Base-by-base conservation (phyloP, 164 flowering plant species). In the Dillenia suffruticosa region DNA sequence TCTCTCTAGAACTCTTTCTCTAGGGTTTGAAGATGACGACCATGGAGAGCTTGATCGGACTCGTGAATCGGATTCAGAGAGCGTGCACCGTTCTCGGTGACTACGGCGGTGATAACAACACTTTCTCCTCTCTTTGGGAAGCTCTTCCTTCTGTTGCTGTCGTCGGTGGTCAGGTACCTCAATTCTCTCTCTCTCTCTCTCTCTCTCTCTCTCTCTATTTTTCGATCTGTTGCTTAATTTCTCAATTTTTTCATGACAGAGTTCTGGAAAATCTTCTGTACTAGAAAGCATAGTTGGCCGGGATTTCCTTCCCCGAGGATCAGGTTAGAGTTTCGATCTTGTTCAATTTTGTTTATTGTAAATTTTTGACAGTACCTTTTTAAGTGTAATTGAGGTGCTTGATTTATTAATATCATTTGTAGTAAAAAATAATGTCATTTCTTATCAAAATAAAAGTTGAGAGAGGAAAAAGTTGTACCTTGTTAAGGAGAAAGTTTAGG, bases 1-100 rank as follows among this genome's bases (percentile, higher is more conserved):
- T 24, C 51, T 19, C 44, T 46, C 24, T 15, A 19, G 22, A 19
- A 19, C 11, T 13, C 62, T 65, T 14, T 57, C 57, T n/a, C n/a
- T 15, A 47, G 58, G 46, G 59, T 61, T 55, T 14, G 9, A 44
- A 63, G 65, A 86, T 83, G 86, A 58, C 96, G 63, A 81, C 86
- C 3, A 92, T 89, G 97, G 92, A 92, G 84, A 89, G 96, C 76
- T 81, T 92, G 85, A 92, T 92, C 56, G 96, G 96, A 0, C 63
- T 89, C 32, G 97, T 92, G 14, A 92, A 92, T 56, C 65, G 92
- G 58, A 89, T 92, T 26, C 97, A 89, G 75, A 74, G 84, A 15
- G 96, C 94, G 10, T 92, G 94, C 63, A 89, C 97, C 1, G 79
- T 72, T 12, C 90, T 92, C 26, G 97, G 96, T 6, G 97, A 92